A percentile compares a stretch with the other conserved stretches of the same genome.
These are phyloP conservation scores for Coniochaeta sp. DNA, from an alignment of 2,329 filamentous ascomycete genomes.

Conservation along the genomic window DNA sequence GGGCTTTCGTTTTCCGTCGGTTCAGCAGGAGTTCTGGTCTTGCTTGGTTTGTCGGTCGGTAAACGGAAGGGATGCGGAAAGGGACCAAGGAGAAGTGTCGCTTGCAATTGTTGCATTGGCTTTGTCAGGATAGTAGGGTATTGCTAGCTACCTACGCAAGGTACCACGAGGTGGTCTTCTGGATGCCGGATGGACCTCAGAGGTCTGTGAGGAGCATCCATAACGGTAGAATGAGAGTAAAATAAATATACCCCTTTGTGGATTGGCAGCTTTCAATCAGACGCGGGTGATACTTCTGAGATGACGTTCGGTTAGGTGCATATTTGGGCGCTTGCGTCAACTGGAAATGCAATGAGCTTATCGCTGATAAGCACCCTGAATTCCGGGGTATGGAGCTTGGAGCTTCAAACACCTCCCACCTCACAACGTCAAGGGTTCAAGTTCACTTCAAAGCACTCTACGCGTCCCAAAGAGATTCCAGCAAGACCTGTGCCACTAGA, in stretches of 20 bases:
- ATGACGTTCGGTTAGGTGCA: neutral
- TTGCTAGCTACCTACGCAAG: too few species aligned
- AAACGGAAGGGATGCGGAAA: too few species aligned
- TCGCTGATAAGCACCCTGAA: neutral
- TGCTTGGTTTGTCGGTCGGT: neutral
- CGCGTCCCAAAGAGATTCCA: too few species aligned
- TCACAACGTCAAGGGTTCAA: neutral
- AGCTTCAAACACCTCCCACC: neutral
- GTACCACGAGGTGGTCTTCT: neutral
- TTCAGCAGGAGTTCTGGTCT: neutral
- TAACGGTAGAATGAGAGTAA: too few species aligned
- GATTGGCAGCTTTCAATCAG: neutral
- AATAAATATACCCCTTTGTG: too few species aligned
- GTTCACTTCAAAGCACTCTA: too few species aligned
- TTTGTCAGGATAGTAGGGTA: neutral
- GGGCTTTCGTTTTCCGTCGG: neutral
- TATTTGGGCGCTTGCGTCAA: neutral
- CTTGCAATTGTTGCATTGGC: too few species aligned
- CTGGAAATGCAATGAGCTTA: neutral
- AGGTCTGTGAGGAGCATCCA: neutral
- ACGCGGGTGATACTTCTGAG: neutral
- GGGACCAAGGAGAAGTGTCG: neutral
- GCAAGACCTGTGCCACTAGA: too few species aligned
- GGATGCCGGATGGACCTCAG: neutral
- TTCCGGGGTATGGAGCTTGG: neutral